Conservation (phyloP, 1,284 basidiomycete species). For the Tilletiopsis washingtonensis region DNA sequence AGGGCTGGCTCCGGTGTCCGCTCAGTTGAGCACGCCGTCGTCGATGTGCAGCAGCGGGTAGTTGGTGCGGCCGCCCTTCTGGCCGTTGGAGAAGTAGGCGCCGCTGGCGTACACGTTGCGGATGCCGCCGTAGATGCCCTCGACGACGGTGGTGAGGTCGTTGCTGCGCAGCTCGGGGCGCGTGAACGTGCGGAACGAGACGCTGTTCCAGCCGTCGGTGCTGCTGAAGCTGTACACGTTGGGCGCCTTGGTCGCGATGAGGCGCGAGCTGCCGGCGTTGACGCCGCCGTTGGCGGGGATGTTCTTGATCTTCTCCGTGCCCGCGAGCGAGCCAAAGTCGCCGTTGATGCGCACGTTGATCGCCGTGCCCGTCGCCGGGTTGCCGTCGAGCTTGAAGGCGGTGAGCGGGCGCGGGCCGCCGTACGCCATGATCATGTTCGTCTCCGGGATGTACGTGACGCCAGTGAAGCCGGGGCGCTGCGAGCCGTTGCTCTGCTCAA, state of each 20-base stretch:
- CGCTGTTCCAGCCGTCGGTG: conserved; percentile 30
- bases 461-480: conserved; percentile 42
- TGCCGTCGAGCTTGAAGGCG: conserved; percentile 22
- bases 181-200: conserved; percentile 17
- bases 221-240: conserved; percentile 30
- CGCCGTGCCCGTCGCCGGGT: conserved; percentile 14
- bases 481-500: conserved; percentile 28
- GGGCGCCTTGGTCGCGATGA: conserved; percentile 40
- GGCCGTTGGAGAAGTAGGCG: conserved; percentile 41
- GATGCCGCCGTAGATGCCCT: conserved; percentile 30
- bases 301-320: conserved; percentile 36
- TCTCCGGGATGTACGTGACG: conserved; percentile 25
- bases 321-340: conserved; percentile 23
- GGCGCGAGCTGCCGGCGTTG: conserved; percentile 6
- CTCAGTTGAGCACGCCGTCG: conserved; percentile 11
- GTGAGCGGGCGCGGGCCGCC: conserved; percentile 41
- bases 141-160: conserved; percentile 33
- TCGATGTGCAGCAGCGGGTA: conserved; percentile 28
- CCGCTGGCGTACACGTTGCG: conserved; percentile 34
- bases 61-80: conserved; percentile 22
- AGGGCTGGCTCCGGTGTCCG: too few species aligned
- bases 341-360: conserved; percentile 27
- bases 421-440: conserved; percentile 33
- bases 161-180: conserved; percentile 29
- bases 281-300: conserved; percentile 12